Conservation (phyloP, 2,329 filamentous ascomycete genomes). For the Xylaria sp. region DNA sequence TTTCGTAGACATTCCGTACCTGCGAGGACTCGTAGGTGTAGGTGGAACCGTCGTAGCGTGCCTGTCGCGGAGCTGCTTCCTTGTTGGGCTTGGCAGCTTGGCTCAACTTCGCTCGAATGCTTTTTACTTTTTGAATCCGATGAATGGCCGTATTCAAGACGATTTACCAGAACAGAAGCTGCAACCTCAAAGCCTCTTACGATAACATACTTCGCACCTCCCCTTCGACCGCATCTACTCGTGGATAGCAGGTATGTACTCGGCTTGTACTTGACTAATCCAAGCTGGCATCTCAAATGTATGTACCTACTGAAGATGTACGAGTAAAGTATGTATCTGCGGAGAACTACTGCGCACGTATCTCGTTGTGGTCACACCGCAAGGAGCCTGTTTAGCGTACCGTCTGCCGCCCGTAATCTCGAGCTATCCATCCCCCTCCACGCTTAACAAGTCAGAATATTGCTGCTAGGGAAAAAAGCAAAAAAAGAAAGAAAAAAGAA, state of each 20-base stretch:
- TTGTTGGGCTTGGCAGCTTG: constrained; percentile 14
- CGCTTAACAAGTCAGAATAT: not conserved
- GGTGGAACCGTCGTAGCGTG: not conserved
- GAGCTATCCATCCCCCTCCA: not conserved
- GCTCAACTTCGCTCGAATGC: not conserved
- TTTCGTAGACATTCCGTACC: no score
- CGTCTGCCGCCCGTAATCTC: not conserved
- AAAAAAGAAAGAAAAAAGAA: no score
- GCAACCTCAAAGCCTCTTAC: no score
- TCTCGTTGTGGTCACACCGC: not conserved
- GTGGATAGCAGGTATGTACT: no score
- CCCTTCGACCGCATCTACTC: no score
- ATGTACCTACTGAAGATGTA: no score
- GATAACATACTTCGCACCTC: no score
- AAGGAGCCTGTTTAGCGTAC: not conserved
- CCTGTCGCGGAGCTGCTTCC: constrained; percentile 19
- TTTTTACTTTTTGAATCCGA: not conserved
- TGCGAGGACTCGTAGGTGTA: not conserved
- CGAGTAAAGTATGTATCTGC: not conserved
- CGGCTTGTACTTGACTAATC: no score
- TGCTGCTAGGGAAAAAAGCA: not conserved
- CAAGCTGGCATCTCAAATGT: no score
- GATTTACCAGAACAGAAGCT: no score
- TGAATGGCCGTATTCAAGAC: no score
- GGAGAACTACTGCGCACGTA: not conserved